Evolutionary conservation across 2,329 filamentous ascomycete genomes (phyloP).

Genomic region (Tolypocladium album): DNA sequence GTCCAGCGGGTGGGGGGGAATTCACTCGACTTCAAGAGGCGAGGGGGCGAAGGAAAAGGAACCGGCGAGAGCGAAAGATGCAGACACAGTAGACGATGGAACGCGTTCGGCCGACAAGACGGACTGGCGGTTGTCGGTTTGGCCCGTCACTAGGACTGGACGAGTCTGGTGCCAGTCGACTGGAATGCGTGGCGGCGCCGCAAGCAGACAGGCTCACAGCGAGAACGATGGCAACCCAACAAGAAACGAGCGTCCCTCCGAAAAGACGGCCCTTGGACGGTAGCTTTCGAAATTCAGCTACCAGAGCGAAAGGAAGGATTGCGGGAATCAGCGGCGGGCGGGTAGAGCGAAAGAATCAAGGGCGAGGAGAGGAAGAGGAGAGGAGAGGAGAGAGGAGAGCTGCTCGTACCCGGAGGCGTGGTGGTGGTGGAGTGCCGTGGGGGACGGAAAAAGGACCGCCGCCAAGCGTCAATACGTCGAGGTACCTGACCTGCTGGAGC

Average conservation of each 20-base stretch:
- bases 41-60: not conserved
- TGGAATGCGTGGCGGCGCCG: slow-evolving; percentile 8
- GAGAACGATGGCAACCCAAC: not conserved
- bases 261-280: not conserved
- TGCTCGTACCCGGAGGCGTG: not conserved
- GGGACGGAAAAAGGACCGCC: not conserved
- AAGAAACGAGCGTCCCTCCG: not conserved
- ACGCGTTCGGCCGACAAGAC: not conserved
- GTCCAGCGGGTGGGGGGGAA: not conserved
- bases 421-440: not conserved
- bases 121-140: not conserved
- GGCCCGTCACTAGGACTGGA: not conserved
- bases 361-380: not conserved
- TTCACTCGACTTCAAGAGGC: not conserved
- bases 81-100: not conserved
- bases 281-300: not conserved
- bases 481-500: too few species aligned
- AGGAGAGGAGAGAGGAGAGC: not conserved
- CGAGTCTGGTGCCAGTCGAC: not conserved
- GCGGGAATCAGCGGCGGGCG: not conserved
- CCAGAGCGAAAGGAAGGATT: not conserved
- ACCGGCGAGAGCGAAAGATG: not conserved
- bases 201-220: slow-evolving; percentile 2
- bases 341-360: not conserved
- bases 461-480: not conserved